Conservation (phyloP, 2,329 filamentous ascomycete genomes). For the Teratosphaeria viscida region DNA sequence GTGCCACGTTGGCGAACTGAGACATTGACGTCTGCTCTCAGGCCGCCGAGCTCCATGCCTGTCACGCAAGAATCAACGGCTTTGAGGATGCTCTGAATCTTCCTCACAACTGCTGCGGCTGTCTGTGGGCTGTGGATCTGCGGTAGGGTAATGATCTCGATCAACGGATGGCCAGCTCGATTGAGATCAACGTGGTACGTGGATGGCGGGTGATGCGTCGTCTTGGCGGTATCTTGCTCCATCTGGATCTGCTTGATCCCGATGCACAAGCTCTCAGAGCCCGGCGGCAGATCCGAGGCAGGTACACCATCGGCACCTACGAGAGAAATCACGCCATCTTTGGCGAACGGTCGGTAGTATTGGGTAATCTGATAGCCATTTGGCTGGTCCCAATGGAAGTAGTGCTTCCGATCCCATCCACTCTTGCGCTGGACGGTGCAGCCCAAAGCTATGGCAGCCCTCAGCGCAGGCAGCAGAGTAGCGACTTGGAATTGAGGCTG, state of each 20-base stretch:
- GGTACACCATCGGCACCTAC: slow-evolving; percentile 67
- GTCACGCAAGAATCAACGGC: slow-evolving; percentile 75
- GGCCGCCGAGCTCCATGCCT: slow-evolving; percentile 85
- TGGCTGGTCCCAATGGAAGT: slow-evolving; percentile 98
- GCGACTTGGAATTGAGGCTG: slow-evolving; percentile 77
- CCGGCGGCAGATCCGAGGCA: slow-evolving; percentile 53
- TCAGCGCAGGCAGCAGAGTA: slow-evolving; percentile 76
- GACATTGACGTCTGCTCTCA: slow-evolving; percentile 92
- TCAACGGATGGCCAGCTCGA: slow-evolving; percentile 76
- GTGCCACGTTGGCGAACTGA: slow-evolving; percentile 56
- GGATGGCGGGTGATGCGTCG: slow-evolving; percentile 62
- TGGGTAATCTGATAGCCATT: slow-evolving; percentile 96
- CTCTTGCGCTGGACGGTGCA: slow-evolving; percentile 69
- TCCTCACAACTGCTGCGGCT: slow-evolving; percentile 78
- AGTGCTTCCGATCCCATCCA: slow-evolving; percentile 92
- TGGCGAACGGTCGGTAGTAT: slow-evolving; percentile 65
- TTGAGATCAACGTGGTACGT: slow-evolving; percentile 85
- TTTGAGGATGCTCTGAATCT: slow-evolving; percentile 71
- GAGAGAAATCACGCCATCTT: slow-evolving; percentile 61
- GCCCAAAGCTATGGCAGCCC: slow-evolving; percentile 73
- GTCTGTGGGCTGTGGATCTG: slow-evolving; percentile 79
- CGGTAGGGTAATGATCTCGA: slow-evolving; percentile 90
- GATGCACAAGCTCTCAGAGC: slow-evolving; percentile 57
- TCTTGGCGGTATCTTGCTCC: slow-evolving; percentile 97
- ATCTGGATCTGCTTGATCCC: slow-evolving; percentile 91